Evolutionary conservation across 179 eudicot genomes (phyloP), one percentile per base, ranked within the genome.

Genomic region (Pouteria campechiana): DNA sequence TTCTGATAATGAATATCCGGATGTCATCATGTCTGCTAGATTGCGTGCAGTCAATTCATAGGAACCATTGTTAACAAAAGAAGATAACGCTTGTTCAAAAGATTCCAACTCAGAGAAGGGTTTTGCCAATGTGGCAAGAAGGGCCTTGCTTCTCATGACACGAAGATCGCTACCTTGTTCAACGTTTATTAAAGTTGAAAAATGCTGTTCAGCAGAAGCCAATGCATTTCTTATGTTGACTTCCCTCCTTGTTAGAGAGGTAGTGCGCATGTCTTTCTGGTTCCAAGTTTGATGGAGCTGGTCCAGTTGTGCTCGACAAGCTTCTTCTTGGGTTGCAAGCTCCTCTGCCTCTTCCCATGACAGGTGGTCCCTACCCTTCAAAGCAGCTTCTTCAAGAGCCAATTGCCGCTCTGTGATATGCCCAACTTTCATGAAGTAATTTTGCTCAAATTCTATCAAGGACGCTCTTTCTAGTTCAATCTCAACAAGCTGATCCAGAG

Each of bases 311-410:
- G 71, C 82, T 60, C 78, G 83, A 52, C 99, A 92, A 58, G 88
- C 92, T 74, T 92, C 99, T 67, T 92, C 99, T 69, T 92, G 99
- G 56, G 99, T 83, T 37, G 94, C 96, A 42, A 92, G 80, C 61
- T 92, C 99, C 59, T 92, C 99, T 42, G 99, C 99, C 64, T 92
- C 99, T 70, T 92, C 99, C 99, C 99, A 92, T 33, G 99, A 92
- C 39, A 92, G 78, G 68, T 87, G 85, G 52, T 92, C 99, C 47
- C 99, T 65, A 44, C 99, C 94, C 62, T 88, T 75, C 52, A 83
- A 57, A 59, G 99, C 73, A 69, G 99, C 99, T 67, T 87, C 96
- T 71, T 88, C 75, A 51, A 87, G 96, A 64, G 93, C 93, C 64
- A 92, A 68, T 61, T 80, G 88, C 46, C 68, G 71, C 59, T 92